phyloP scores from a whole-genome alignment of 495 filamentous ascomycete species.

The Corynascus novoguineensis region DNA sequence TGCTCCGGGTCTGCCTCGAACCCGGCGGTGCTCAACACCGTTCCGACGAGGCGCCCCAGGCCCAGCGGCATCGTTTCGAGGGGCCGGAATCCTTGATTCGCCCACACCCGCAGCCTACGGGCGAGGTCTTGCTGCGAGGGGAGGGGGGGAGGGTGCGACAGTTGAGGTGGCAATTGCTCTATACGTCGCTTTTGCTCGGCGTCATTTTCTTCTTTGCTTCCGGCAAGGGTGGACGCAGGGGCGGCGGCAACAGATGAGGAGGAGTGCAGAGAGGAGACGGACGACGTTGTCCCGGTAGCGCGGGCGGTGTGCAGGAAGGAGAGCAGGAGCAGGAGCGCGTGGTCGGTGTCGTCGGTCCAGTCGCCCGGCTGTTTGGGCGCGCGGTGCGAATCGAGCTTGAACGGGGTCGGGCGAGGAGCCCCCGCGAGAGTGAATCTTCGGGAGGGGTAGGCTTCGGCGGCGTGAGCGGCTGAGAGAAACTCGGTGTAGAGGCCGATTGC shows the following conservation, averaged over 20 bases:
- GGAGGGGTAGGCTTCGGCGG: slow-evolving; percentile 28
- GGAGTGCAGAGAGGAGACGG: too few relatives aligned
- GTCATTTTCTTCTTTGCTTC: too few relatives aligned
- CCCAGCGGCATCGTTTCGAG: slow-evolving; percentile 40
- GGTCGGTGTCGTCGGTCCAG: slow-evolving; percentile 52
- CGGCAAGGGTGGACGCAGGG: too few relatives aligned
- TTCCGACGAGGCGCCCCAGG: slow-evolving; percentile 35
- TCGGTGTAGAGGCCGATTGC: slow-evolving; percentile 48
- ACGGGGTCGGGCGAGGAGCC: slow-evolving; percentile 20
- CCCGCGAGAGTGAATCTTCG: slow-evolving; percentile 35
- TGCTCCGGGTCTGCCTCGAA: slow-evolving; percentile 31
- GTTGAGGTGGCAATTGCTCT: too few relatives aligned
- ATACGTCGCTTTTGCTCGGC: too few relatives aligned
- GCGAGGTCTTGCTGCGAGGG: slow-evolving; percentile 33
- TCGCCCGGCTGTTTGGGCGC: slow-evolving; percentile 31
- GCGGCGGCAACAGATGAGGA: too few relatives aligned
- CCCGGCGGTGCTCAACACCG: slow-evolving; percentile 26
- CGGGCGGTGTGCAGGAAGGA: slow-evolving; percentile 36
- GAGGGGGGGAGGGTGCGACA: background rate
- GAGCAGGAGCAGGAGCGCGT: slow-evolving; percentile 41
- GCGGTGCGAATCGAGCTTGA: slow-evolving; percentile 36
- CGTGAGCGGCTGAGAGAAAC: slow-evolving; percentile 31
- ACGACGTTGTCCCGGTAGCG: background rate
- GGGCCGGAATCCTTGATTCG: slow-evolving; percentile 34
- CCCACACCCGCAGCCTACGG: slow-evolving; percentile 38